phyloP scores from a whole-genome alignment of 345 rosid species.

The Gynandropsis gynandra region DNA sequence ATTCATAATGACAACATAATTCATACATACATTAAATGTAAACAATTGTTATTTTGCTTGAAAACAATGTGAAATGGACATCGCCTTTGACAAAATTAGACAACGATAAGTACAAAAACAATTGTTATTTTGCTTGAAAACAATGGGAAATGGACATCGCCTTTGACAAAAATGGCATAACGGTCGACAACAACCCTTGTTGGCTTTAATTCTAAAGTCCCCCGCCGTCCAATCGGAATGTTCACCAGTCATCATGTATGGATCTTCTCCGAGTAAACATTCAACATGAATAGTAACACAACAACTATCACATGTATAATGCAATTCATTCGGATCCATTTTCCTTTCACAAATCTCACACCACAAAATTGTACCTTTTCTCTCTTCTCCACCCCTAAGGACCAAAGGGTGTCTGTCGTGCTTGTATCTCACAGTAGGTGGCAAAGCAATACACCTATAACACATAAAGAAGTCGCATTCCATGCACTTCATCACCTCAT shows the following conservation, averaged over 20 bases:
- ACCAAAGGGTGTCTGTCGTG: constrained; percentile 7
- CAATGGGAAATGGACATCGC: too few relatives aligned
- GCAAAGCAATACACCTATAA: background rate
- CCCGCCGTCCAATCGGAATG: too few relatives aligned
- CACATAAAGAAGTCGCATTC: constrained; percentile 1
- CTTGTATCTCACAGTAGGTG: constrained; percentile 3
- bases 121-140: too few relatives aligned
- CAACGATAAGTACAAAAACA: too few relatives aligned
- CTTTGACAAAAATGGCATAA: too few relatives aligned
- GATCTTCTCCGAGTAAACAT: background rate
- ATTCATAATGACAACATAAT: too few relatives aligned
- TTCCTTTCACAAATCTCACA: background rate
- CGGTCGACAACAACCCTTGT: too few relatives aligned
- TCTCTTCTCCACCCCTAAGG: background rate
- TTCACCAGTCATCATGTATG: background rate
- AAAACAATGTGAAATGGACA: too few relatives aligned
- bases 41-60: too few relatives aligned
- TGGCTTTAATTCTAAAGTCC: too few relatives aligned
- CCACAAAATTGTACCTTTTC: background rate
- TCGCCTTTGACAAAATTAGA: too few relatives aligned
- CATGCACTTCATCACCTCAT: background rate
- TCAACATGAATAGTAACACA: constrained; percentile 4
- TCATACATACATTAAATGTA: too few relatives aligned
- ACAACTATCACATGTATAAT: background rate
- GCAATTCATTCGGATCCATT: background rate